Base-by-base conservation (phyloP, 495 filamentous ascomycete genomes). In the Podospora pseudopauciseta region DNA sequence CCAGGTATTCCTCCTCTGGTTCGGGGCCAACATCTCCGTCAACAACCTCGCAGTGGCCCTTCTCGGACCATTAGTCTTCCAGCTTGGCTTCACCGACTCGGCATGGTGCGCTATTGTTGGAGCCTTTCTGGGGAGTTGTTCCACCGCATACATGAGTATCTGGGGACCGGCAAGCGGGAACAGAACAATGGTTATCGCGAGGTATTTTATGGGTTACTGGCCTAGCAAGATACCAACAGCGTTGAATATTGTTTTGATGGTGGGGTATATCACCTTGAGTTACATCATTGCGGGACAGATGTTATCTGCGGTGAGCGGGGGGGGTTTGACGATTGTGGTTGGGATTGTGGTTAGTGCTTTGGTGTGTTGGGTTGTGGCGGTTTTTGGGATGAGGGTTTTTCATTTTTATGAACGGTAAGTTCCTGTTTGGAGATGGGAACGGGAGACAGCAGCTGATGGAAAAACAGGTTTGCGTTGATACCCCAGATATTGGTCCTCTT, bases 121-220 rank as follows among this genome's bases (percentile, higher is more conserved):
- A 15, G 78, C 78, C 4, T 64, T 88, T 18, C 71, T 86, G n/a
- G 91, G 91, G 34, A 81, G 83, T 63, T 67, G 87, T 1, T 81
- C 84, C 9, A 84, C 89, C 4, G 84, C 86, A 3, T 92, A 90
- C 81, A 89, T 90, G 73, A 86, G 88, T n/a, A 88, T 86, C 6
- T 92, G 88, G 82, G 91, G 91, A 0, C 89, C 91, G 3, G 74
- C 83, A 34, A 88, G 86, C 61, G 91, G 91, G 5, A 89, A 91
- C 73, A 79, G 91, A 4, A 72, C 70, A 7, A 67, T 68, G 69
- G 62, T 67, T 19, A 30, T 60, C 9, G 4, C 64, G 19, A 84
- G 90, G 16, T 93, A 89, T 77, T 85, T 86, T 27, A 92, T 92
- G 86, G 91, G 91, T 34, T 93, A 90, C 87, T 93, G 89, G 87